Percentiles rank a stretch among this genome's conserved stretches.
Evolutionary conservation across 306 rosid species (phyloP).

Genomic region (Vigna mungo): DNA sequence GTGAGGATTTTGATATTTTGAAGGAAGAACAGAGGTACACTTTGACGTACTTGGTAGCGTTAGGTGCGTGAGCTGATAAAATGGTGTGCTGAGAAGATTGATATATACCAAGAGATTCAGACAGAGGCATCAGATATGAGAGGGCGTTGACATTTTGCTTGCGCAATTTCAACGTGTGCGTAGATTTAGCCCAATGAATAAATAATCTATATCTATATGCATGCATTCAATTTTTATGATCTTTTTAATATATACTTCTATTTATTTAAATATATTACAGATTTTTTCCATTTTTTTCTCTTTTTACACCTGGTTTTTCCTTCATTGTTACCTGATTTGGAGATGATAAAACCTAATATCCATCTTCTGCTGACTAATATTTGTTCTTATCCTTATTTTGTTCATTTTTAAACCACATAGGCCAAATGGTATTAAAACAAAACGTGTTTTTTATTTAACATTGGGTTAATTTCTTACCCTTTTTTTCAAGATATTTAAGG

Average conservation of each 20-base stretch:
- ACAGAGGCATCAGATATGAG: conserved; percentile 14
- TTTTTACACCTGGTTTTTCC: not conserved
- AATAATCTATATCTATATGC: not conserved
- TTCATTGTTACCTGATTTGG: not conserved
- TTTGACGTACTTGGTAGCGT: conserved; percentile 39
- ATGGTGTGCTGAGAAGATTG: not conserved
- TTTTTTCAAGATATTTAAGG: not conserved
- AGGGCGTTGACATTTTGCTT: conserved; percentile 54
- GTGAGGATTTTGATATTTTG: not conserved
- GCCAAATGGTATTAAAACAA: not conserved
- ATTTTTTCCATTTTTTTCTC: not conserved
- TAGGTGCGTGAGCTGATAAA: conserved; percentile 19
- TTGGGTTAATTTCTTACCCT: not conserved
- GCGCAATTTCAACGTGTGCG: not conserved
- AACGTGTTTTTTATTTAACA: not conserved
- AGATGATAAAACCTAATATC: not conserved
- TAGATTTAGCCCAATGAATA: not conserved
- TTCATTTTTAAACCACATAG: not conserved
- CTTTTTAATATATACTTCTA: not conserved
- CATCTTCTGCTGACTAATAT: not conserved
- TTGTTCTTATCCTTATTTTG: not conserved
- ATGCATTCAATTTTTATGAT: not conserved
- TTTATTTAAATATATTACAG: not conserved
- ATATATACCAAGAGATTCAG: not conserved
- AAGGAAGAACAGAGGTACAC: conserved; percentile 20